Evolutionary conservation across 805 yeast genomes (phyloP).

Genomic region (Suhomyces sp.): DNA sequence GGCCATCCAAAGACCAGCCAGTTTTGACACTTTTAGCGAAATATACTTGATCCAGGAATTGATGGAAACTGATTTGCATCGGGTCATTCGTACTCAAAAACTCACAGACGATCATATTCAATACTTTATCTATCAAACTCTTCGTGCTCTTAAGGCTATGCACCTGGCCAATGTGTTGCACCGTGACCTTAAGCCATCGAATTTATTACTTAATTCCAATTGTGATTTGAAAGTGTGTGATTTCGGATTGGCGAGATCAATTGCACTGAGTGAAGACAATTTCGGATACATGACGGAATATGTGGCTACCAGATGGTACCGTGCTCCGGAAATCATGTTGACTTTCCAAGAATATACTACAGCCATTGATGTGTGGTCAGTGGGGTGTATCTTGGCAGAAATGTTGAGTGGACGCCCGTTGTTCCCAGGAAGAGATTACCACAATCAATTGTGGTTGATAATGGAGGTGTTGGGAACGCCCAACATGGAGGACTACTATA

Average conservation of each 20-base stretch:
- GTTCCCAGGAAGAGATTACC: conserved; percentile 93
- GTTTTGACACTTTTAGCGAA: conserved; percentile 75
- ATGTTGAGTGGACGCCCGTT: conserved; percentile 82
- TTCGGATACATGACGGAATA: conserved; percentile 91
- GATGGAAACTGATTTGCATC: conserved; percentile 85
- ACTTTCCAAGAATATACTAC: conserved; percentile 91
- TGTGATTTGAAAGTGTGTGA: conserved; percentile 95
- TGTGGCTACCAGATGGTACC: conserved; percentile 96
- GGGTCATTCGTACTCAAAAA: conserved; percentile 78
- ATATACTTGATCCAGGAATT: conserved; percentile 86
- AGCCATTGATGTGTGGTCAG: conserved; percentile 96
- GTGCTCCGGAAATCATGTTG: conserved; percentile 97
- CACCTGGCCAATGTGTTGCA: conserved; percentile 95
- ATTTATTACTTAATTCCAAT: conserved; percentile 80
- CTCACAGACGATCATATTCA: conserved; percentile 92
- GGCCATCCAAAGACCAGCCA: conserved; percentile 83
- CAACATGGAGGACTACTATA: conserved; percentile 68
- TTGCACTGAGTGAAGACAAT: conserved; percentile 62
- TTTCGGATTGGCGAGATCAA: conserved; percentile 81
- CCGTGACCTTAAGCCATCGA: conserved; percentile 89
- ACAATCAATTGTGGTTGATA: conserved; percentile 82
- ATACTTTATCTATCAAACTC: conserved; percentile 86
- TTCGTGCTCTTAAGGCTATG: conserved; percentile 84
- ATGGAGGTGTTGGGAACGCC: conserved; percentile 90
- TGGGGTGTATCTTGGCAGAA: conserved; percentile 94